Evolutionary conservation across 2,329 filamentous ascomycete genomes (phyloP), one percentile per base, ranked within the genome.

Genomic region (Alternaria sp.): DNA sequence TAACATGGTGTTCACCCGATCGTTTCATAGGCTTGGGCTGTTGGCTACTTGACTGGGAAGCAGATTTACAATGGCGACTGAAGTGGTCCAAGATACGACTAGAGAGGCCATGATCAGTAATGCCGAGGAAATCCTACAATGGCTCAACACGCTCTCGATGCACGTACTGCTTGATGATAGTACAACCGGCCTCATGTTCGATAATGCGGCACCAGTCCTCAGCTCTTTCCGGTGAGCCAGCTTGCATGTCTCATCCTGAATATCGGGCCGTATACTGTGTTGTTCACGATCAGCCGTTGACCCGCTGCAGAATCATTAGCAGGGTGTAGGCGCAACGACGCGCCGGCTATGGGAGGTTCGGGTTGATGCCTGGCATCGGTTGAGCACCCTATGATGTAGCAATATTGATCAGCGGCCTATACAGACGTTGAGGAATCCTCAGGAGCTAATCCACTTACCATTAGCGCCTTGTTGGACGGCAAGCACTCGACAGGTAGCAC

Each of bases 401-500:
- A 28, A 42, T 52, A 48, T 22, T 53, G 58, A 57, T 57, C 54
- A 61, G 42, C 58, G 41, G 54, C 26, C 18, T 24, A 48, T 32
- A 47, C 39, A 47, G 28, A 28, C 22, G 20, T 34, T 48, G 42
- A 43, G 32, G 42, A 47, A n/a, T 53, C 26, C n/a, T 24, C 20
- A 34, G 47, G 16, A 48, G 28, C 26, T 20, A 36, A 28, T 34
- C 30, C 39, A 36, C 34, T 48, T 32, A 32, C 16, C 32, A 18
- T 43, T 57, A 57, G 58, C 58, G 58, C 43, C 46, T 43, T 57
- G 47, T 61, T 57, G 58, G 54, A 44, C 39, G 24, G 49, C 54
- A 51, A 41, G 54, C 47, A 57, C 39, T 46, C n/a, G 32, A 47
- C 44, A 60, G 34, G 46, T 51, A 51, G 32, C 34, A 32, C 30